phyloP scores from a whole-genome alignment of 768 basidiomycete genomes.

The Termitomyces sp. region DNA sequence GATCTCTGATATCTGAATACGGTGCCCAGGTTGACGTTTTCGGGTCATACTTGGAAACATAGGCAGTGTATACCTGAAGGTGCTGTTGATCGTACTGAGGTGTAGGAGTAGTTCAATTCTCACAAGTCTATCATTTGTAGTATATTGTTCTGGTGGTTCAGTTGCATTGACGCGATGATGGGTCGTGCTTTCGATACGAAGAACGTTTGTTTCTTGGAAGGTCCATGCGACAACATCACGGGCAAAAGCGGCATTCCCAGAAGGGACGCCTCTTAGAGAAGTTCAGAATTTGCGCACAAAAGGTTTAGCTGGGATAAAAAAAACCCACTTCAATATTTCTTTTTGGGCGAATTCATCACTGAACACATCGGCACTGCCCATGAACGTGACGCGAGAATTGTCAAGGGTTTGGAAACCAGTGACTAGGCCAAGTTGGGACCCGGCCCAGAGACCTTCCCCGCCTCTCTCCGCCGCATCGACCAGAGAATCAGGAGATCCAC shows the following conservation, averaged over 20 bases:
- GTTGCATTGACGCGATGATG: conserved; percentile 71
- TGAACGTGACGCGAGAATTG: conserved; percentile 74
- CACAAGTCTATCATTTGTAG: conserved; percentile 83
- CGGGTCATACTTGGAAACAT: conserved; percentile 66
- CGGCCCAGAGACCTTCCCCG: conserved; percentile 81
- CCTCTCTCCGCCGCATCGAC: conserved; percentile 69
- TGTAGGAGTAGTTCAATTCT: conserved; percentile 13
- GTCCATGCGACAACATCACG: conserved; percentile 81
- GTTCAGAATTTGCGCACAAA: background rate
- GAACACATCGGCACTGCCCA: conserved; percentile 78
- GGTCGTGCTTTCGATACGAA: conserved; percentile 69
- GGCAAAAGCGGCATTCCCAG: conserved; percentile 73
- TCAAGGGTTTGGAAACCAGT: conserved; percentile 84
- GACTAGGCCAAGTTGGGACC: conserved; percentile 69
- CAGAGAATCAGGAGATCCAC: conserved; percentile 56
- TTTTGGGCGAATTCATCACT: conserved; percentile 70
- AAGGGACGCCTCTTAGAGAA: conserved; percentile 43
- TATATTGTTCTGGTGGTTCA: conserved; percentile 65
- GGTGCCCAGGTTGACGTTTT: conserved; percentile 60
- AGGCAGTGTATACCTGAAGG: conserved; percentile 65
- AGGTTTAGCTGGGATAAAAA: background rate
- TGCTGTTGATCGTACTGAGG: conserved; percentile 3
- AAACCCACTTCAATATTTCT: conserved; percentile 51
- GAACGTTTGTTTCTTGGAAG: conserved; percentile 80
- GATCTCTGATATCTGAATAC: conserved; percentile 64